These are phyloP conservation scores for Ballota nigra DNA, from an alignment of 257 asterid genomes.

Conservation along the genomic window DNA sequence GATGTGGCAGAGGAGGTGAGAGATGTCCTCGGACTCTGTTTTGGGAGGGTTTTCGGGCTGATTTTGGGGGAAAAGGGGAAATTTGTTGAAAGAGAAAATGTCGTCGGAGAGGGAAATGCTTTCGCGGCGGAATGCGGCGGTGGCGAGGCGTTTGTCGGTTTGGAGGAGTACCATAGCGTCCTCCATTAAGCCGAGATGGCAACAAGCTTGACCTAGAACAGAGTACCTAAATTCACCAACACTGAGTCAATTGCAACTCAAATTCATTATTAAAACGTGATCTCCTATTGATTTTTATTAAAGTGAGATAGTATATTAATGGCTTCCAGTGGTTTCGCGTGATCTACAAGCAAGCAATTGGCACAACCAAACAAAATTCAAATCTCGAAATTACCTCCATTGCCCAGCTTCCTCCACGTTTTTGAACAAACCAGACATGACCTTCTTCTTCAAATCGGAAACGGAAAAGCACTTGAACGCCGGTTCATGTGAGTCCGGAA, in stretches of 20 bases:
- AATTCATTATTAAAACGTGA: background rate
- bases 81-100: constrained; percentile 50
- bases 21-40: constrained; percentile 55
- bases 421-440: constrained; percentile 59
- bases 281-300: background rate
- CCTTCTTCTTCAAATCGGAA: constrained; percentile 77
- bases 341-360: constrained; percentile 39
- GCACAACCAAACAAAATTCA: background rate
- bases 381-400: constrained; percentile 64
- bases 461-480: constrained; percentile 76
- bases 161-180: constrained; percentile 87
- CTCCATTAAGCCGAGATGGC: constrained; percentile 91
- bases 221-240: constrained; percentile 39
- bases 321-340: constrained; percentile 37
- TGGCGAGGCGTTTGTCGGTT: constrained; percentile 83
- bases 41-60: constrained; percentile 40
- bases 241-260: background rate
- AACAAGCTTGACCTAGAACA: constrained; percentile 87
- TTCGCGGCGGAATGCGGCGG: constrained; percentile 63
- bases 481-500: constrained; percentile 52
- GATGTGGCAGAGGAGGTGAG: constrained; percentile 64
- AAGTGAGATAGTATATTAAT: constrained; percentile 27
- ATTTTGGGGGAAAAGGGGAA: constrained; percentile 32
- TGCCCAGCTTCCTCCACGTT: constrained; percentile 64
- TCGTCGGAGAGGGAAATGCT: constrained; percentile 82